A percentile compares a stretch with the other conserved stretches of the same genome.
Conservation (phyloP, 75 land plant species). For the Selaginella tamariscina region DNA sequence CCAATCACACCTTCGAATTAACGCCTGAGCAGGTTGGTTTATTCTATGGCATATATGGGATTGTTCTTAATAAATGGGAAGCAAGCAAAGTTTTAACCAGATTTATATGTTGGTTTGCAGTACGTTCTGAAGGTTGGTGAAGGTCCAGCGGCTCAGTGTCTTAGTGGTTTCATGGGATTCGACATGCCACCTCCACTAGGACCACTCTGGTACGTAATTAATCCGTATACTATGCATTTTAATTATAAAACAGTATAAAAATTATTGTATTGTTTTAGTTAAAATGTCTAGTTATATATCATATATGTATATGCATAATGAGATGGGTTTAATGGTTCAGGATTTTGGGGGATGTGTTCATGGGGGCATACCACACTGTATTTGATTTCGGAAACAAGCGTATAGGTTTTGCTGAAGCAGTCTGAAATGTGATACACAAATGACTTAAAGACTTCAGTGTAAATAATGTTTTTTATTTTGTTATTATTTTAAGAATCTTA, state of each 20-base stretch:
- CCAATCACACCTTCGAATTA: conserved; percentile 46
- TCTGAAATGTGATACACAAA: too few species aligned
- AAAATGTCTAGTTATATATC: neutral
- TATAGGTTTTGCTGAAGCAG: conserved; percentile 60
- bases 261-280: neutral
- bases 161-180: conserved; percentile 44
- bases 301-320: neutral
- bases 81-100: neutral
- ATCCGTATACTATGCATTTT: neutral
- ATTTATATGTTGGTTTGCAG: conserved; percentile 16
- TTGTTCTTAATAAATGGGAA: neutral
- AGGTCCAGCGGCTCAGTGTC: conserved; percentile 28
- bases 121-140: conserved; percentile 42
- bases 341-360: conserved; percentile 69
- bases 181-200: conserved; percentile 41
- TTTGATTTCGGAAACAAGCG: conserved; percentile 48
- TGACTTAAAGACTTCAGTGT: too few species aligned
- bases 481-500: too few species aligned
- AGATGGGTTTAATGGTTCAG: conserved; percentile 21
- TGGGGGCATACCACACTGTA: conserved; percentile 70
- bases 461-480: too few species aligned
- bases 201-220: conserved; percentile 35
- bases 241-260: neutral
- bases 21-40: conserved; percentile 52
- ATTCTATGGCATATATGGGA: neutral